Conservation (phyloP, 352 stramenopile genomes). For the Phytophthora fragariaefolia region DNA sequence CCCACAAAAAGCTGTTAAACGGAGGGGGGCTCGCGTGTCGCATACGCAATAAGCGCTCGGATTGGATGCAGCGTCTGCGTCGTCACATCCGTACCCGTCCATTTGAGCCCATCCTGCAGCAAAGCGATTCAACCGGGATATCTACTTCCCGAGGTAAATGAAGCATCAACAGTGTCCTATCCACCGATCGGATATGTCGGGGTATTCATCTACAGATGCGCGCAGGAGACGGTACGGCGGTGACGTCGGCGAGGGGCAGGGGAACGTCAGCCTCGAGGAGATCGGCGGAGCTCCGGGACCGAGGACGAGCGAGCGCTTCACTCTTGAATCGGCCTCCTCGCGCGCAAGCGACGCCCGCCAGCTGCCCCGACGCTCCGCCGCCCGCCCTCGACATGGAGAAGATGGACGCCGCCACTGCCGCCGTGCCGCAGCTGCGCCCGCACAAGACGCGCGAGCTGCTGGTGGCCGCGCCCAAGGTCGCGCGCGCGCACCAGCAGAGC, state of each 20-base stretch:
- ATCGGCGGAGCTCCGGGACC: conserved; percentile 14
- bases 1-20: conserved; percentile 28
- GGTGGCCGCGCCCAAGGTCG: conserved; percentile 29
- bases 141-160: no score
- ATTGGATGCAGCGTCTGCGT: conserved; percentile 23
- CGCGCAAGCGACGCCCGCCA: conserved; percentile 16
- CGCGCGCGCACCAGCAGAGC: conserved; percentile 48
- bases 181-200: no score
- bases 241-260: conserved; percentile 29
- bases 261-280: conserved; percentile 1
- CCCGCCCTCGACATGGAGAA: conserved; percentile 38
- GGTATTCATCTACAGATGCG: no score
- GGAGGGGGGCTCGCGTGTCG: conserved; percentile 7
- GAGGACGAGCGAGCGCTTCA: conserved; percentile 30
- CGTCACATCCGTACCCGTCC: no score
- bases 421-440: conserved; percentile 31
- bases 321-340: conserved; percentile 32
- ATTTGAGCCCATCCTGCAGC: no score
- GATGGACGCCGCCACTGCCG: conserved; percentile 19
- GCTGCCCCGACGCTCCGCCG: not conserved
- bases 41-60: conserved; percentile 19
- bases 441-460: conserved; percentile 49
- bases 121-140: no score
- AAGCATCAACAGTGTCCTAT: no score
- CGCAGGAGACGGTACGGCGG: no score